Evolutionary conservation across 176 grass and related monocot genomes (phyloP).

Genomic region (Cocos nucifera): DNA sequence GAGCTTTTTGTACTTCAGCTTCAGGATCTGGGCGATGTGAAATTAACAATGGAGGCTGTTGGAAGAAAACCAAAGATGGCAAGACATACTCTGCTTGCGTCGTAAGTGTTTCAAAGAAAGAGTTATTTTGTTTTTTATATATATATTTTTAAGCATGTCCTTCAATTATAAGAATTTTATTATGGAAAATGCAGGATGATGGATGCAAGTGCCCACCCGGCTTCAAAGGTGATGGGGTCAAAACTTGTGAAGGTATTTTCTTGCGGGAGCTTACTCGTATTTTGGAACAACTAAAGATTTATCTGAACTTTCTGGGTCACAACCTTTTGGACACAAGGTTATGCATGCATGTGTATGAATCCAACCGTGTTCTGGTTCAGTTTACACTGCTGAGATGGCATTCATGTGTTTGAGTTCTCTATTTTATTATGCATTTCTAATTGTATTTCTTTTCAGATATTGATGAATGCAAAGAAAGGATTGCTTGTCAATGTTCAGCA

Average conservation of each 20-base stretch:
- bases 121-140: slow-evolving; percentile 1
- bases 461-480: slow-evolving; percentile 83
- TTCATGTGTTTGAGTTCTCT: too few species aligned
- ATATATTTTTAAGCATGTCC: background rate
- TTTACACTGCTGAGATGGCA: too few species aligned
- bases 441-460: slow-evolving; percentile 45
- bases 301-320: too few species aligned
- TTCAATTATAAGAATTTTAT: background rate
- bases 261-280: background rate
- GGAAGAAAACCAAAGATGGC: slow-evolving; percentile 69
- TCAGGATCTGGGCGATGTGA: slow-evolving; percentile 70
- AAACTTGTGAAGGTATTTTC: slow-evolving; percentile 71
- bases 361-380: too few species aligned
- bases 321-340: too few species aligned
- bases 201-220: slow-evolving; percentile 83
- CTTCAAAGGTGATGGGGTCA: slow-evolving; percentile 70
- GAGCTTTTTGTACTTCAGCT: slow-evolving; percentile 36
- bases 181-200: slow-evolving; percentile 42
- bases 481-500: slow-evolving; percentile 73
- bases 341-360: too few species aligned
- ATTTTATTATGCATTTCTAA: background rate
- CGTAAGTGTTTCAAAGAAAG: slow-evolving; percentile 34
- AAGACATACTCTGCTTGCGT: slow-evolving; percentile 63
- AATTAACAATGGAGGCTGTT: slow-evolving; percentile 92
- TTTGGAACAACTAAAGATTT: too few species aligned